Evolutionary conservation across 2,329 filamentous ascomycete species (phyloP).

Genomic region (Clarireedia paspali): DNA sequence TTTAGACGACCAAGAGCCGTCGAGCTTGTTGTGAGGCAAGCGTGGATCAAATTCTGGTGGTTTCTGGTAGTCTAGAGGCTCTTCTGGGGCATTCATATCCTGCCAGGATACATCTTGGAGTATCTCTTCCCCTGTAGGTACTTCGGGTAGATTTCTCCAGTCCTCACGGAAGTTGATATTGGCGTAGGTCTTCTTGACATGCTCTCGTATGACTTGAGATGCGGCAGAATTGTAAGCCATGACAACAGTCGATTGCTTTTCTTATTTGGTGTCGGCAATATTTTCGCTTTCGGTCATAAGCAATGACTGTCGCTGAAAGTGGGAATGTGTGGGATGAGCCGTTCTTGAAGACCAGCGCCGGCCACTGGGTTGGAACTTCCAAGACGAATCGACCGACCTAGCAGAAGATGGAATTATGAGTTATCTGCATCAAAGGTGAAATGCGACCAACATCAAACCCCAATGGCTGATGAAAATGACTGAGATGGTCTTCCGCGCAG

Average conservation of each 20-base stretch:
- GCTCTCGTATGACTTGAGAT: neutral
- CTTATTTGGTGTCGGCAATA: neutral
- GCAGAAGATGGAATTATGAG: too few relatives aligned
- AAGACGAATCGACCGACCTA: too few relatives aligned
- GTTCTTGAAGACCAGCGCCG: neutral
- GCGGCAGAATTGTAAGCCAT: neutral
- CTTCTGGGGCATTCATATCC: neutral
- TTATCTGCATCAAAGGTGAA: too few relatives aligned
- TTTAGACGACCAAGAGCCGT: slow-evolving; percentile 50
- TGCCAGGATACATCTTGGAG: slow-evolving; percentile 23
- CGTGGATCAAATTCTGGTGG: slow-evolving; percentile 2
- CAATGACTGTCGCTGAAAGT: neutral
- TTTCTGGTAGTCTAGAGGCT: slow-evolving; percentile 22
- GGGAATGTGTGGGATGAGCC: neutral
- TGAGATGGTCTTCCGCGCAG: too few relatives aligned
- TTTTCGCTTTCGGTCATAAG: neutral
- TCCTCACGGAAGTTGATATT: neutral
- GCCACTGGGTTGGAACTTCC: too few relatives aligned
- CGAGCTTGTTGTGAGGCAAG: slow-evolving; percentile 42
- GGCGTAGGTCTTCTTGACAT: slow-evolving; percentile 6
- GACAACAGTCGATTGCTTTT: neutral
- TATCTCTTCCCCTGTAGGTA: slow-evolving; percentile 48
- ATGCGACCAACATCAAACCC: too few relatives aligned
- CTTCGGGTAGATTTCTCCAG: slow-evolving; percentile 41
- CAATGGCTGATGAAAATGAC: too few relatives aligned